Conservation (phyloP, 176 grass and related monocot species). For the Calamus simplicifolius region DNA sequence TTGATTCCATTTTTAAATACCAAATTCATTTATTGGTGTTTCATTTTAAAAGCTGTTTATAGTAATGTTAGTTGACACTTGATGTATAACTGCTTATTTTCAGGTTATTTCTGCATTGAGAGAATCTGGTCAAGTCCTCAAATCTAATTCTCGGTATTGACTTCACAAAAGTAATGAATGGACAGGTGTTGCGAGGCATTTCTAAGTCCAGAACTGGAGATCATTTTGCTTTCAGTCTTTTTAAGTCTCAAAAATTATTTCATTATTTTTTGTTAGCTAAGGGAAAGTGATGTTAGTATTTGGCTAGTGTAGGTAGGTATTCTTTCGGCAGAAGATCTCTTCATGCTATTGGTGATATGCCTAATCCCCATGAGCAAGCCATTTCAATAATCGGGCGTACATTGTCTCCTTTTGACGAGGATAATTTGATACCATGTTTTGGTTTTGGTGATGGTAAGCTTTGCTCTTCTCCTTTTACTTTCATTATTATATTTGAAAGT, state of each 20-base stretch:
- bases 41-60: conserved; percentile 5
- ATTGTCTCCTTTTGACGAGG: conserved; percentile 94
- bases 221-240: conserved; percentile 11
- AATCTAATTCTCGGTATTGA: conserved; percentile 92
- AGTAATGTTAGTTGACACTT: background rate
- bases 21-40: too few relatives aligned
- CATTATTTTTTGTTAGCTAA: conserved; percentile 6
- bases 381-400: conserved; percentile 97
- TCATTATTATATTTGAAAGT: conserved; percentile 10
- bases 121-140: conserved; percentile 89
- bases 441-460: conserved; percentile 89
- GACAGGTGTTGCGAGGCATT: conserved; percentile 56
- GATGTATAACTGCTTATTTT: conserved; percentile 1
- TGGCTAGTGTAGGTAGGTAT: conserved; percentile 35
- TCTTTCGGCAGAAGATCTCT: conserved; percentile 77
- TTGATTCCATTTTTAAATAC: too few relatives aligned
- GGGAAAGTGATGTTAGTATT: conserved; percentile 1
- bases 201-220: background rate
- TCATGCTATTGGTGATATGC: conserved; percentile 52
- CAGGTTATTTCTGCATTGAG: conserved; percentile 78
- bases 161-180: conserved; percentile 98
- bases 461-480: conserved; percentile 1
- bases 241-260: background rate
- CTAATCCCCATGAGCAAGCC: conserved; percentile 91
- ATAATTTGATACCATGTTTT: conserved; percentile 97